These are phyloP conservation scores for Xylariaceae sp. DNA, from an alignment of 2,329 filamentous ascomycete species.

Conservation along the genomic window DNA sequence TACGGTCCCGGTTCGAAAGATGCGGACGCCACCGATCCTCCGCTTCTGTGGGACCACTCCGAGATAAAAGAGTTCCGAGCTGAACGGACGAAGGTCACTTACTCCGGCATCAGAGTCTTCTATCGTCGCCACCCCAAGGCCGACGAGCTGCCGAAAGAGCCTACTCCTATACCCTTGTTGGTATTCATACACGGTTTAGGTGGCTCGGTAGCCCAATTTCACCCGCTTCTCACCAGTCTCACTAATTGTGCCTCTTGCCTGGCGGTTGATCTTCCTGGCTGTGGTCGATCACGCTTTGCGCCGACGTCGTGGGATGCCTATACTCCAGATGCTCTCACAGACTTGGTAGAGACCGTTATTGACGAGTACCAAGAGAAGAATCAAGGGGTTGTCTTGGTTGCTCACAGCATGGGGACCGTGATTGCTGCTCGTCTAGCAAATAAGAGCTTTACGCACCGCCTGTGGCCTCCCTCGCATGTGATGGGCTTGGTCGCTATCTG, in stretches of 20 bases:
- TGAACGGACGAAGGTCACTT: slow-evolving; percentile 56
- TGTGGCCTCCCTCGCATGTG: slow-evolving; percentile 58
- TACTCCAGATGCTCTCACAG: slow-evolving; percentile 67
- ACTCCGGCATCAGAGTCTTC: slow-evolving; percentile 76
- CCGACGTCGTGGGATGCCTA: slow-evolving; percentile 75
- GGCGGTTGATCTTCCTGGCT: slow-evolving; percentile 86
- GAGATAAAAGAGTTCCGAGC: slow-evolving; percentile 70
- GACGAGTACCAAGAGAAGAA: slow-evolving; percentile 65
- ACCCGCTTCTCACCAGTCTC: slow-evolving; percentile 74
- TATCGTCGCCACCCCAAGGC: slow-evolving; percentile 77
- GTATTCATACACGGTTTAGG: slow-evolving; percentile 92
- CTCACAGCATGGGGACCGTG: slow-evolving; percentile 86
- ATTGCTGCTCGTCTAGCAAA: slow-evolving; percentile 67
- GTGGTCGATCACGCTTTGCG: slow-evolving; percentile 73
- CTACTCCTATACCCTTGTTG: slow-evolving; percentile 72
- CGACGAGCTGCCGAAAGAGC: slow-evolving; percentile 71
- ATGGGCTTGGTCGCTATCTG: slow-evolving; percentile 77
- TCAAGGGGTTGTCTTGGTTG: slow-evolving; percentile 76
- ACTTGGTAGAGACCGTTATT: slow-evolving; percentile 72
- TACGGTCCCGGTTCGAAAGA: slow-evolving; percentile 27
- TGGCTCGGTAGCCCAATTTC: slow-evolving; percentile 87
- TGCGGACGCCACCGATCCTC: slow-evolving; percentile 62
- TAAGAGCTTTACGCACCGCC: slow-evolving; percentile 40
- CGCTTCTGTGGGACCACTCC: slow-evolving; percentile 75
- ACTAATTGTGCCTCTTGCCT: slow-evolving; percentile 80